phyloP scores from a whole-genome alignment of 2,329 filamentous ascomycete genomes.

The Didymella exigua region DNA sequence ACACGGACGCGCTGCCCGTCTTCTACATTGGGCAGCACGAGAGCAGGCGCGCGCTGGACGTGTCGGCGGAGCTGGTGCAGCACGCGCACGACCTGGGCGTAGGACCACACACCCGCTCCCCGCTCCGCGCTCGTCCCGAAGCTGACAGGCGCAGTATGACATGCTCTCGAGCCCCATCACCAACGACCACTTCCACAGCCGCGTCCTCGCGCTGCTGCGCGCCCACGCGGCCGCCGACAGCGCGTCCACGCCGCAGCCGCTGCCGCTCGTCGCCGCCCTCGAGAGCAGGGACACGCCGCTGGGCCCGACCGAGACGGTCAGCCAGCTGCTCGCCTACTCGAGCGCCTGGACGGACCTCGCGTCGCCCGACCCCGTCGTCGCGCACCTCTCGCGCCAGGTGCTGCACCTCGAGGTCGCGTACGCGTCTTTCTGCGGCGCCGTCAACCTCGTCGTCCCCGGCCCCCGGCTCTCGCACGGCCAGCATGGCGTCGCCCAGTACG shows the following conservation, averaged over 20 bases:
- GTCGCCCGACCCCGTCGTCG: constrained; percentile 80
- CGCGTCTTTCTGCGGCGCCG: constrained; percentile 90
- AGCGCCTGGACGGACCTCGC: constrained; percentile 93
- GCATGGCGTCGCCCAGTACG: constrained; percentile 72
- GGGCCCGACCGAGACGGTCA: constrained; percentile 69
- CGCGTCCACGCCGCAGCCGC: constrained; percentile 51
- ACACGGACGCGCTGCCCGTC: constrained; percentile 51
- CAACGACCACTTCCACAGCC: constrained; percentile 71
- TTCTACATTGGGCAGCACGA: constrained; percentile 80
- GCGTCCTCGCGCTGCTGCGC: constrained; percentile 68
- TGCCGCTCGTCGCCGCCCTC: constrained; percentile 64
- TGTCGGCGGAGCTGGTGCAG: constrained; percentile 68
- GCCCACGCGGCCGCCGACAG: constrained; percentile 59
- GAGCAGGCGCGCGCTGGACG: constrained; percentile 63
- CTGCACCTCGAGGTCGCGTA: constrained; percentile 91
- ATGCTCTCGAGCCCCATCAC: constrained; percentile 81
- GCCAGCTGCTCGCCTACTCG: constrained; percentile 76
- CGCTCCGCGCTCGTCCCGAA: not conserved
- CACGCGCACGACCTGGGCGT: constrained; percentile 69
- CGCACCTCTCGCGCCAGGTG: constrained; percentile 86
- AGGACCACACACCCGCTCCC: not conserved
- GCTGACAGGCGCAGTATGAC: constrained; percentile 66
- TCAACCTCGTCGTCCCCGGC: constrained; percentile 80
- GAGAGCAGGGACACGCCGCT: constrained; percentile 80
- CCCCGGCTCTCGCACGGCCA: constrained; percentile 69